phyloP scores from a whole-genome alignment of 495 filamentous ascomycete genomes.

The Parmelia sp. region DNA sequence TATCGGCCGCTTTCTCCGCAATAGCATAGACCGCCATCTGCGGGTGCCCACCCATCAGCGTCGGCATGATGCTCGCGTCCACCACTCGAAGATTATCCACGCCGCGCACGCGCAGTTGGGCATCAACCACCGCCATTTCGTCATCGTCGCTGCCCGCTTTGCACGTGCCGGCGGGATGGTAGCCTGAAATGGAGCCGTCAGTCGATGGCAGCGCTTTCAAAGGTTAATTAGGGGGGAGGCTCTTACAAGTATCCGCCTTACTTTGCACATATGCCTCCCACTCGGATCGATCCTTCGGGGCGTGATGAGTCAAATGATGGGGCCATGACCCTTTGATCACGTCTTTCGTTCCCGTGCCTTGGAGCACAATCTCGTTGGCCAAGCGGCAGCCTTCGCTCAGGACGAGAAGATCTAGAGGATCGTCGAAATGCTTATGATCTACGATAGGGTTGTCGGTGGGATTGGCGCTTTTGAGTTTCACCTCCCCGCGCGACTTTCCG shows the following conservation, averaged over 20 bases:
- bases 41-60: conserved; percentile 42
- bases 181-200: neutral
- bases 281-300: neutral
- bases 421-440: neutral
- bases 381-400: neutral
- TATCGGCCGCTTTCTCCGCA: conserved; percentile 43
- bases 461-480: neutral
- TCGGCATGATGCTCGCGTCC: conserved; percentile 46
- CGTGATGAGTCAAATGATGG: neutral
- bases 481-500: neutral
- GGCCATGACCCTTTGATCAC: neutral
- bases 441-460: neutral
- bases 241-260: neutral
- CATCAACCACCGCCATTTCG: neutral
- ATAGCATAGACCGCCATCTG: conserved; percentile 48
- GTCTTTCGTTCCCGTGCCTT: neutral
- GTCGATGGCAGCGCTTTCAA: neutral
- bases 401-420: neutral
- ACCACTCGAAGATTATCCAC: conserved; percentile 40
- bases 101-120: neutral
- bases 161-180: neutral
- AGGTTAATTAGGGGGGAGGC: neutral
- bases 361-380: neutral
- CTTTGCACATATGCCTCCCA: neutral
- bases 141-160: neutral